A percentile compares a stretch with the other conserved stretches of the same genome.
phyloP scores from a whole-genome alignment of 257 asterid species.

The Forsythia viridissima region DNA sequence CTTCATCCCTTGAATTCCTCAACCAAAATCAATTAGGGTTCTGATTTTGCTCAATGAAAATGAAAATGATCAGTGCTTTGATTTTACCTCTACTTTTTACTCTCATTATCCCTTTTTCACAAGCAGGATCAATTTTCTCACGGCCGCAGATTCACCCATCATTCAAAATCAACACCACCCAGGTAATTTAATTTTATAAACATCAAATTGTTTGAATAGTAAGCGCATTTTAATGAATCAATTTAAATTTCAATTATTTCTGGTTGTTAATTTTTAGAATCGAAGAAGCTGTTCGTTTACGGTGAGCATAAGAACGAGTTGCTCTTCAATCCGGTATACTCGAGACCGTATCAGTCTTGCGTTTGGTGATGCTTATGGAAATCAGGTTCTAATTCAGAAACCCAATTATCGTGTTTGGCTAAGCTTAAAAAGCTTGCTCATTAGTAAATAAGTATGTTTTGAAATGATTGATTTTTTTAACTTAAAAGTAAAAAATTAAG shows the following conservation, averaged over 20 bases:
- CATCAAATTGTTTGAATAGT: background rate
- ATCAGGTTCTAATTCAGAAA: constrained; percentile 59
- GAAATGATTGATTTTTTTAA: no score
- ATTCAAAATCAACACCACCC: constrained; percentile 46
- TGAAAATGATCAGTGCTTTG: constrained; percentile 29
- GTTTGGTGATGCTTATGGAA: constrained; percentile 96
- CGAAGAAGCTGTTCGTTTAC: constrained; percentile 60
- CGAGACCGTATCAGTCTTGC: constrained; percentile 82
- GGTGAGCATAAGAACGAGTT: constrained; percentile 78
- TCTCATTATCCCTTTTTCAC: constrained; percentile 21
- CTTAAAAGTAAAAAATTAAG: no score
- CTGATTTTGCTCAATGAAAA: background rate
- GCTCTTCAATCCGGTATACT: constrained; percentile 68
- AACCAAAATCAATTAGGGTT: background rate
- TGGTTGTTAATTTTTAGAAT: constrained; percentile 31
- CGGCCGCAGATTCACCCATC: constrained; percentile 38
- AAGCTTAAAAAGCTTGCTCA: background rate
- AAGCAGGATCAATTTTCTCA: constrained; percentile 37
- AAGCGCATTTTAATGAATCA: background rate
- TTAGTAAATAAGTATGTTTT: no score
- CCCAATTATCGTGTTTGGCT: background rate
- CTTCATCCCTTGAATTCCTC: background rate
- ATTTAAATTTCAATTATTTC: background rate
- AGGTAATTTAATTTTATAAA: constrained; percentile 26
- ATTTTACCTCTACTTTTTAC: constrained; percentile 26